Conservation (phyloP, 805 yeast species). For the Blastobotrys parvus region DNA sequence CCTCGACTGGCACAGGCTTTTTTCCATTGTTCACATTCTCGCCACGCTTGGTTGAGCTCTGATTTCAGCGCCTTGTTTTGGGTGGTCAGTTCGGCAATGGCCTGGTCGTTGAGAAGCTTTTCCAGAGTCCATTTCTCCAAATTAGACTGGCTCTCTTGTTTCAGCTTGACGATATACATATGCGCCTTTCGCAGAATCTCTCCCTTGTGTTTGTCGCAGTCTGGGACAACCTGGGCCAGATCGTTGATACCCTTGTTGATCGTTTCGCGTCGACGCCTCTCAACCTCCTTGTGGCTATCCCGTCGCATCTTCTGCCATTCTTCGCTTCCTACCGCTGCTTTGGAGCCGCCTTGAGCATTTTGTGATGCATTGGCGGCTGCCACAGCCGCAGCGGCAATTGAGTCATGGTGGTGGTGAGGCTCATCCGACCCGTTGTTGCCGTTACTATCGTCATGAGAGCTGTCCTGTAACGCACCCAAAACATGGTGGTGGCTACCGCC, state of each 20-base stretch:
- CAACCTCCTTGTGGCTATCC: conserved; percentile 93
- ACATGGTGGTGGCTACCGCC: no score
- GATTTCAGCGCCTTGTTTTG: conserved; percentile 81
- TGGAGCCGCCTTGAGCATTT: conserved; percentile 21
- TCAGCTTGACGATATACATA: conserved; percentile 80
- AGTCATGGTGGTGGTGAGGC: no score
- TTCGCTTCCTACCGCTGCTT: conserved; percentile 66
- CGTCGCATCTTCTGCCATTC: conserved; percentile 80
- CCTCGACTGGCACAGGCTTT: conserved; percentile 29
- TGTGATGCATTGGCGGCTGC: no score
- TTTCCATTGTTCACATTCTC: conserved; percentile 84
- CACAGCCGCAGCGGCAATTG: no score
- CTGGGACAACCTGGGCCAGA: conserved; percentile 69
- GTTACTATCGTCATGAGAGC: no score
- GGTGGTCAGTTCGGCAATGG: conserved; percentile 73
- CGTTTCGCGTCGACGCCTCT: conserved; percentile 81
- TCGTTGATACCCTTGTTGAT: conserved; percentile 83
- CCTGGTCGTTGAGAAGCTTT: conserved; percentile 85
- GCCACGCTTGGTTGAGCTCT: conserved; percentile 85
- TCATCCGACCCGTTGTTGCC: no score
- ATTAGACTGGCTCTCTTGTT: conserved; percentile 81
- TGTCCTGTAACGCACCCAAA: no score
- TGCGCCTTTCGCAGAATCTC: conserved; percentile 82
- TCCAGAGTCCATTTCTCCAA: conserved; percentile 94
- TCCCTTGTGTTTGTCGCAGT: conserved; percentile 82